Base-by-base conservation (phyloP, 495 filamentous ascomycete genomes). In the Thermothielavioides terrestris region DNA sequence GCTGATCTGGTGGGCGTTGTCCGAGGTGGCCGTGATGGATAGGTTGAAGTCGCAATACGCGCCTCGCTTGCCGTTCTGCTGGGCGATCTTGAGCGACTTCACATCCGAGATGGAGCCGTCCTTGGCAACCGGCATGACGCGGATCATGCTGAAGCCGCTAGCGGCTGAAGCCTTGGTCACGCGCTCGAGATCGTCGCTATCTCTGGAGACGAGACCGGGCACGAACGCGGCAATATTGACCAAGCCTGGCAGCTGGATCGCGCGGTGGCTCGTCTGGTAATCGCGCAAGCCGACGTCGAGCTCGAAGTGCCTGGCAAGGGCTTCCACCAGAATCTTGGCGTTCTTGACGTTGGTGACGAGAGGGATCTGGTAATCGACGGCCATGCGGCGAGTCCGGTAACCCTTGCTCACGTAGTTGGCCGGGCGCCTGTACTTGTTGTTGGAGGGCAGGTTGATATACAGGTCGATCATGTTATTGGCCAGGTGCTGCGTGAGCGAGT, bases 271-370 rank as follows among this genome's bases (percentile, higher is more conserved):
- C 30, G 88, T 90, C 73, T 95, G 87, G 69, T 83, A 94, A 63
- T 98, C 92, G 50, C 86, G 76, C 34, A 81, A 81, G 63, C 80
- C 77, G 52, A 97, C 80, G 31, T 89, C 78, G 31, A 98, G 72
- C 52, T 88, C 81, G 59, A 84, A 94, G 62, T 94, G 82, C 32
- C 92, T 80, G 46, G 89, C 82, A 54, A 98, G 84, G 14, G 92
- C 92, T 67, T 98, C 92, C 55, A 98, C 85, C 37, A 98, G 66
- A 46, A 98, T 85, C 75, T 98, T 98, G 34, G 92, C 92, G 59
- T 96, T 98, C 77, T 98, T 98, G 60, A 98, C 92, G 61, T 98
- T 98, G 40, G 92, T 98, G 25, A 98, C 89, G 56, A 98, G 69
- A 32, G 92, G 92, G 34, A 91, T 94, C 67, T 96, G 91, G 69